Conservation (phyloP, 1,284 basidiomycete genomes). For the Sporisorium iseilematis-ciliati region DNA sequence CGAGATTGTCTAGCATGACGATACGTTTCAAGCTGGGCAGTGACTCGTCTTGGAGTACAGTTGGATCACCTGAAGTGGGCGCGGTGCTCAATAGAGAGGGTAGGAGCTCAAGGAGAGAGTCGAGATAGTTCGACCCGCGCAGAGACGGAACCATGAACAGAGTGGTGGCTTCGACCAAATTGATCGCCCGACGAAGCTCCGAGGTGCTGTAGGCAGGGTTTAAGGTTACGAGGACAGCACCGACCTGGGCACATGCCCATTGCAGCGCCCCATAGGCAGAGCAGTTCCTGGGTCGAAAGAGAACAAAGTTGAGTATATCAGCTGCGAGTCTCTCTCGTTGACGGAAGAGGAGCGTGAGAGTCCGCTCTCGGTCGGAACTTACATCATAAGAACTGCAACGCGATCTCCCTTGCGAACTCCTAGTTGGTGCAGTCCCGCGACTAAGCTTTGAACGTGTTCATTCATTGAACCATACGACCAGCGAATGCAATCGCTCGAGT, state of each 20-base stretch:
- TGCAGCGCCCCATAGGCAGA: slow-evolving; percentile 84
- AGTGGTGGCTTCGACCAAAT: slow-evolving; percentile 78
- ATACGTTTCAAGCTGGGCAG: slow-evolving; percentile 78
- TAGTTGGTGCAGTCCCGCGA: slow-evolving; percentile 76
- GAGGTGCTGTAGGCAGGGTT: slow-evolving; percentile 82
- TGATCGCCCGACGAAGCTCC: slow-evolving; percentile 78
- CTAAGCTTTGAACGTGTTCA: slow-evolving; percentile 77
- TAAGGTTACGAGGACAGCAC: slow-evolving; percentile 82
- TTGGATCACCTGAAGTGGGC: slow-evolving; percentile 21
- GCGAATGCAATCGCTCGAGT: slow-evolving; percentile 73
- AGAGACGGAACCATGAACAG: slow-evolving; percentile 79
- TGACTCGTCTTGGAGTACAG: slow-evolving; percentile 74
- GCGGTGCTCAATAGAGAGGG: slow-evolving; percentile 77
- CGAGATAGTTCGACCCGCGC: slow-evolving; percentile 52
- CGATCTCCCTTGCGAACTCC: slow-evolving; percentile 83
- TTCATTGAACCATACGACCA: slow-evolving; percentile 83
- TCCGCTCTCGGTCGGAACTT: slow-evolving; percentile 1
- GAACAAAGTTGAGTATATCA: neutral
- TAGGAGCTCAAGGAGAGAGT: slow-evolving; percentile 74
- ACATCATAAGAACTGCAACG: slow-evolving; percentile 81
- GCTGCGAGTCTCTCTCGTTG: neutral
- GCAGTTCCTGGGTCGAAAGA: slow-evolving; percentile 31
- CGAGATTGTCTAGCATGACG: slow-evolving; percentile 78
- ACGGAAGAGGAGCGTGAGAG: neutral
- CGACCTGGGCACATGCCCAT: slow-evolving; percentile 84